Evolutionary conservation across 257 asterid genomes (phyloP), one percentile per base, ranked within the genome.

Genomic region (Ligustrum vulgare): DNA sequence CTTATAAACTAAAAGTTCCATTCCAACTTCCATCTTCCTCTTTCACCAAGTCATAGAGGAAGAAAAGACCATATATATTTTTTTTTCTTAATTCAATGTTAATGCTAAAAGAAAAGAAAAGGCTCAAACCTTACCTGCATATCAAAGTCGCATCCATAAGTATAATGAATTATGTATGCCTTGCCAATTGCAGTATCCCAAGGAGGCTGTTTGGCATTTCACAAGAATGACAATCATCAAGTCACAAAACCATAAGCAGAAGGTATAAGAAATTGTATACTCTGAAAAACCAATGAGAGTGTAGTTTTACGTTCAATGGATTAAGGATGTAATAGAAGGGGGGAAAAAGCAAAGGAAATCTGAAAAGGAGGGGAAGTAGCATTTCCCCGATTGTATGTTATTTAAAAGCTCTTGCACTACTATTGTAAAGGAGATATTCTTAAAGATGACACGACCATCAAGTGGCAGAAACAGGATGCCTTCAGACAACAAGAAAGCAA

Each of bases 61-160:
- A 65, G 47, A 43, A 2, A 49, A n/a, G 7, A 37, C 23, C 32
- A 67, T 65, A 3, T 20, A 56, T 45, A 9, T 16, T 47, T 28
- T 28, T 28, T 28, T 28, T 28, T 28, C 31, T 28, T 28, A 28
- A 28, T 28, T 47, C 1, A 13, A 58, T 58, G 32, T 7, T n/a
- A 8, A 41, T 70, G 15, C 45, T n/a, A 62, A 45, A 3, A 6
- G 20, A 62, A 45, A 3, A 6, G 20, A 65, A 36, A 25, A 3
- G 39, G 73, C 22, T 45, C 31, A 45, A 75, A 66, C 15, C 41
- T 20, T 88, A 94, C 98, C 97, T 92, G 81, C 80, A 90, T 75
- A 85, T 92, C 91, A 66, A 84, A 94, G 87, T 94, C 98, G 62
- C 98, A 94, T 76, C 98, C 98, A 67, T 92, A 94, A 34, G 98